Evolutionary conservation across 2,329 filamentous ascomycete genomes (phyloP).

Genomic region (Fusarium tanahbumbuense): DNA sequence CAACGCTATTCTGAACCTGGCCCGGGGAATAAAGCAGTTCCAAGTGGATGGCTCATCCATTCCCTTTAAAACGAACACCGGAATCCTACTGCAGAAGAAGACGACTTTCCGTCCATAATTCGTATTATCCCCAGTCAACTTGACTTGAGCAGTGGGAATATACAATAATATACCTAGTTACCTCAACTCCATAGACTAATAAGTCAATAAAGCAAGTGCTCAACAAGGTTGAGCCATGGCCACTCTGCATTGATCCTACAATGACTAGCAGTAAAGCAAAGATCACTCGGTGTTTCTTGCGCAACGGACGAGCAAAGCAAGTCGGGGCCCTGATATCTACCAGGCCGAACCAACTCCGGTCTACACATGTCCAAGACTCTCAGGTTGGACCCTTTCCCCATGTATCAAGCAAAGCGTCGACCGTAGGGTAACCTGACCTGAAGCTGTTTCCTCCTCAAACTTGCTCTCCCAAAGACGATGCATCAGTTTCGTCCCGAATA

Average conservation of each 20-base stretch:
- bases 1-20: not conserved
- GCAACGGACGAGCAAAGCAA: not conserved
- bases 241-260: not conserved
- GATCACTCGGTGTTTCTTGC: not conserved
- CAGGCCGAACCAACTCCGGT: not conserved
- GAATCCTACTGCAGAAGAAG: not conserved
- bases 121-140: not conserved
- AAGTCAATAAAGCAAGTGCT: not conserved
- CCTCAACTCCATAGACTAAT: not conserved
- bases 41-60: constrained; percentile 2
- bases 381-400: not conserved
- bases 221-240: not conserved
- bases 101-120: not conserved
- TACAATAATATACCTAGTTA: not conserved
- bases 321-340: not conserved
- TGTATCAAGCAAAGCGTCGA: not conserved
- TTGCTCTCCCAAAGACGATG: not conserved
- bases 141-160: not conserved
- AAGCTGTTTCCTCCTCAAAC: constrained; percentile 24
- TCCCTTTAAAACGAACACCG: not conserved
- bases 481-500: constrained; percentile 13
- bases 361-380: not conserved
- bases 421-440: constrained; percentile 3
- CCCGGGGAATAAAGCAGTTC: constrained; percentile 1
- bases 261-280: not conserved